Evolutionary conservation across 2,329 filamentous ascomycete species (phyloP).

Genomic region (Ascochyta lentis): DNA sequence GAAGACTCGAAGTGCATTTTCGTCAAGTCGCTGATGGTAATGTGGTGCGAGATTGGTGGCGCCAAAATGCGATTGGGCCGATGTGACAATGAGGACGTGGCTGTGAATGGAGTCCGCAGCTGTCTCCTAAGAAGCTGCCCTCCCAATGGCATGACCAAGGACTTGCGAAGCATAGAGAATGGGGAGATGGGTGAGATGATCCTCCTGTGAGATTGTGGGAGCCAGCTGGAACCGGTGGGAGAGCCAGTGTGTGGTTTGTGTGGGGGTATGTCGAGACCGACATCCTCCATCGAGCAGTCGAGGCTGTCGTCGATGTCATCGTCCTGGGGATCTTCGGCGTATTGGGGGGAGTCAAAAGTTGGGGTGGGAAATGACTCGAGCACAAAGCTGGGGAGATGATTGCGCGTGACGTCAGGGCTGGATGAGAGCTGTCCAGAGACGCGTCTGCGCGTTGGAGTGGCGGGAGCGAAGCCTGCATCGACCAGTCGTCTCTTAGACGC

Average conservation of each 20-base stretch:
- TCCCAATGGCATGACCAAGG: neutral
- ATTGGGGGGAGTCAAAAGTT: neutral
- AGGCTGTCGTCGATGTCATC: conserved; percentile 17
- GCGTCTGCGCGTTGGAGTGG: conserved; percentile 18
- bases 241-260: conserved; percentile 19
- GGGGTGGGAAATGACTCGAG: neutral
- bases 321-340: neutral
- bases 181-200: neutral
- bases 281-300: conserved; percentile 27
- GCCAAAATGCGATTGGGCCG: conserved; percentile 2
- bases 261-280: conserved; percentile 21
- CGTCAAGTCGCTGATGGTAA: conserved; percentile 1
- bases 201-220: neutral
- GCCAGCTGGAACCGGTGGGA: neutral
- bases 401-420: neutral
- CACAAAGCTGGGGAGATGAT: neutral
- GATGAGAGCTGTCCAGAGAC: neutral
- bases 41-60: neutral
- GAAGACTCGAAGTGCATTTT: neutral
- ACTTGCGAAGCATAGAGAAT: neutral
- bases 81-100: neutral
- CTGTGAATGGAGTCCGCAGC: conserved; percentile 2
- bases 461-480: conserved; percentile 27
- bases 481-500: conserved; percentile 41
- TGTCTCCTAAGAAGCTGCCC: conserved; percentile 12